phyloP scores from a whole-genome alignment of 108 stramenopile genomes.

The Cyclotella atomus region DNA sequence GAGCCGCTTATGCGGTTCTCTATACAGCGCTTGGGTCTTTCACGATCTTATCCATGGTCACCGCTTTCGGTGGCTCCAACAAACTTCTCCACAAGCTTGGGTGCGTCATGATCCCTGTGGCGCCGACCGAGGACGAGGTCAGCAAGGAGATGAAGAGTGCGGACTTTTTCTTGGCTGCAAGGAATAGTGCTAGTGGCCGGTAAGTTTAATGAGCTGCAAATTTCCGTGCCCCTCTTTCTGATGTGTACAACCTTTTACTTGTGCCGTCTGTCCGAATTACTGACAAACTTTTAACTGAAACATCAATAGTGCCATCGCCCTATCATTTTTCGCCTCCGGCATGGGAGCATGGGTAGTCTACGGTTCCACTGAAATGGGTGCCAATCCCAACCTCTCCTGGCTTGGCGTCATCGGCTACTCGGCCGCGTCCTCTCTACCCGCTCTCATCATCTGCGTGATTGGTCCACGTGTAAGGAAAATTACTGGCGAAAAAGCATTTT shows the following conservation, averaged over 20 bases:
- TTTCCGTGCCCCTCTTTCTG: too few species aligned
- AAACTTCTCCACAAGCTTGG: conserved; percentile 32
- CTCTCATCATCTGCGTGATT: conserved; percentile 54
- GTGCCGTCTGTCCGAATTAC: not conserved
- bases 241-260: too few species aligned
- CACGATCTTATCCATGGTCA: conserved; percentile 56
- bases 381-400: conserved; percentile 63
- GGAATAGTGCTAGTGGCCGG: conserved; percentile 55
- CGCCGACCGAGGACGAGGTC: conserved; percentile 16
- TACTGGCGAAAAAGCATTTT: conserved; percentile 62
- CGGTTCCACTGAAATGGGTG: conserved; percentile 79
- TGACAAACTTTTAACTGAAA: not conserved
- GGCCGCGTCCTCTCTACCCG: conserved; percentile 62
- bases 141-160: conserved; percentile 34
- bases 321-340: conserved; percentile 74
- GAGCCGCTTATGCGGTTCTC: conserved; percentile 67
- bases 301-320: conserved; percentile 52
- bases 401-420: conserved; percentile 79
- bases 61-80: conserved; percentile 38
- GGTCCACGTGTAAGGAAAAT: conserved; percentile 55
- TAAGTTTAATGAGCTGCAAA: too few species aligned
- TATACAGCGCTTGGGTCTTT: conserved; percentile 60
- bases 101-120: conserved; percentile 43
- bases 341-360: conserved; percentile 87
- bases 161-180: conserved; percentile 65